A percentile compares a stretch with the other conserved stretches of the same genome.
These are phyloP conservation scores for Mrakiaceae sp. DNA, from an alignment of 1,284 basidiomycete species.

Conservation along the genomic window DNA sequence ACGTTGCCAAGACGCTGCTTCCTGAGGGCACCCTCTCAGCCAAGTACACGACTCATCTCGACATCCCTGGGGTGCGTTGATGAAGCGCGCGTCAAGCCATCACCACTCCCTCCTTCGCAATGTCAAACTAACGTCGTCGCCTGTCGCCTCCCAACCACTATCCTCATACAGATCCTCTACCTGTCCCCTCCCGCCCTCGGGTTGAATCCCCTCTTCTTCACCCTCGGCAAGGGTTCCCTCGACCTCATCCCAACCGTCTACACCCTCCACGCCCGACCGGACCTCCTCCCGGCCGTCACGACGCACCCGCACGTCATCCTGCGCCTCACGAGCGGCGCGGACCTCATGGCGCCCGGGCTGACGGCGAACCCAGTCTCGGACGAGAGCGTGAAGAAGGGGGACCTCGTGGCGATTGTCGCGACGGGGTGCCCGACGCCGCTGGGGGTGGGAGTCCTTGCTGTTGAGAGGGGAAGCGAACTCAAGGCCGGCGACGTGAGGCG, in stretches of 20 bases:
- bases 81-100: too few species aligned
- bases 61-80: constrained; percentile 11
- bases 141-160: neutral
- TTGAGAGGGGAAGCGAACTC: neutral
- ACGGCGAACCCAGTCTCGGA: neutral
- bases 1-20: constrained; percentile 14
- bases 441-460: constrained; percentile 8
- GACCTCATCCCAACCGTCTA: constrained; percentile 11
- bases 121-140: neutral
- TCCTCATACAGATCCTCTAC: constrained; percentile 2
- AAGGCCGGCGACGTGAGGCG: neutral
- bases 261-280: constrained; percentile 11
- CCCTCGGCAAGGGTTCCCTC: constrained; percentile 6
- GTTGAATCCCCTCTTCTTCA: constrained; percentile 15
- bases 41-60: constrained; percentile 11
- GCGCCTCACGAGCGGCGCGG: constrained; percentile 12
- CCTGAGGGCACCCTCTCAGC: constrained; percentile 14
- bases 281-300: constrained; percentile 11
- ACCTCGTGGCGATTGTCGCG: constrained; percentile 12
- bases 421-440: constrained; percentile 7
- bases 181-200: constrained; percentile 9
- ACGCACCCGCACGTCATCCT: constrained; percentile 17
- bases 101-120: neutral
- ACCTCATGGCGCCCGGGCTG: constrained; percentile 17
- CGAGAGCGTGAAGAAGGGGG: constrained; percentile 5